Percentiles rank a stretch among this genome's conserved stretches.
Conservation (phyloP, 2,329 filamentous ascomycete species). For the Sarocladium strictum region DNA sequence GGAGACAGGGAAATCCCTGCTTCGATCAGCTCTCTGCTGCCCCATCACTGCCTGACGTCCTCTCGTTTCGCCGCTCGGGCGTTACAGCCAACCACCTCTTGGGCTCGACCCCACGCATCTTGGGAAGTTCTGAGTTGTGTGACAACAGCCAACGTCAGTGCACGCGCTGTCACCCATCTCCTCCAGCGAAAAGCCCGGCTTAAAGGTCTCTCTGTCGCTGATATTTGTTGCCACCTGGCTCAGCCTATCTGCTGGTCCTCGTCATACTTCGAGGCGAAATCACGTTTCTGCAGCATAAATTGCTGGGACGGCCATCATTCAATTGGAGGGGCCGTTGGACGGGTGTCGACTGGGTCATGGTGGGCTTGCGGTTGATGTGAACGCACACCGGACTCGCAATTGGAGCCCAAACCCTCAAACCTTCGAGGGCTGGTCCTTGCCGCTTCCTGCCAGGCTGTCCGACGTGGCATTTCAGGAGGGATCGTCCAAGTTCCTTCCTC, state of each 20-base stretch:
- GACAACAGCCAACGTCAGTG: neutral
- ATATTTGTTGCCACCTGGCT: neutral
- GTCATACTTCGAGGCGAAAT: neutral
- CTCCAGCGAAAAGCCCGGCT: neutral
- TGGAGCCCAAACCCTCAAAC: constrained; percentile 4
- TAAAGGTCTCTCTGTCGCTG: neutral
- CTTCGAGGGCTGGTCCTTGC: constrained; percentile 8
- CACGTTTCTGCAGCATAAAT: neutral
- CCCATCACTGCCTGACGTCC: constrained; percentile 8
- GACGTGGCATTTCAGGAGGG: constrained; percentile 1
- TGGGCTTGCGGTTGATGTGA: neutral
- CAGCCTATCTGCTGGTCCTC: neutral
- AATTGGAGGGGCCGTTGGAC: neutral
- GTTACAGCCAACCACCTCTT: neutral
- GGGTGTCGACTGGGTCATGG: neutral
- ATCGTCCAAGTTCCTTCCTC: constrained; percentile 3
- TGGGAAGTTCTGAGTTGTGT: neutral
- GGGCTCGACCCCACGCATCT: neutral
- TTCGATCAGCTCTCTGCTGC: neutral
- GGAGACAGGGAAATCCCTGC: constrained; percentile 5
- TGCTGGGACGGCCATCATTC: too few species aligned
- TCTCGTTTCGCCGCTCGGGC: neutral
- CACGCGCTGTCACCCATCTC: neutral
- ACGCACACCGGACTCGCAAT: constrained; percentile 3
- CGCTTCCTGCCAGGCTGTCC: constrained; percentile 5